Base-by-base conservation (phyloP, 306 rosid species). In the Prunus campanulata region DNA sequence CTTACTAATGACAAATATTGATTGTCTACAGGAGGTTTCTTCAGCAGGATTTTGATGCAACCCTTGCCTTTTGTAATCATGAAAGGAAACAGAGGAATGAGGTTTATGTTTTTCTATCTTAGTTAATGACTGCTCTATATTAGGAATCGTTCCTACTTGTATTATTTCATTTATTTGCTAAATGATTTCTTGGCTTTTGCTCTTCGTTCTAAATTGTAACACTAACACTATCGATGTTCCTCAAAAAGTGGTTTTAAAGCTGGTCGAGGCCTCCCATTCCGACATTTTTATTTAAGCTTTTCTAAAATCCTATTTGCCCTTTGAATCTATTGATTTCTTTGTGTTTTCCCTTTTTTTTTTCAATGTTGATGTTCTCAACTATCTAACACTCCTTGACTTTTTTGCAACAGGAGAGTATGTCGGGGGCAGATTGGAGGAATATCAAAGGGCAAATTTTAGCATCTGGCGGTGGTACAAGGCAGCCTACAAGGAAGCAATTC, bases 11-110 rank as follows among this genome's bases (percentile, higher is more conserved):
- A 35, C 9, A 6, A 35, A 35, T 35, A 6, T 35, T 35, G 44
- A 6, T 35, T 68, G 65, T 79, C 32, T 81, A 84, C 92, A 96
- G 99, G 89, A 96, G 96, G 88, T 89, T 89, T 83, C 96, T 91
- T 77, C 99, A 91, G 85, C 98, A 92, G 80, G 97, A 96, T 89
- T 96, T 96, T 88, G 97, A 96, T 85, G 80, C 97, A 60, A 96
- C 88, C 74, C 93, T 96, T 44, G 99, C 99, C 77, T 92, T 74
- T 75, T 82, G 86, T 80, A 92, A 92, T 81, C 90, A 92, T 77
- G 99, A 96, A 81, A 86, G 99, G 81, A 92, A 96, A 81, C 98
- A 91, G 76, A 91, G 96, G 83, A 89, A 86, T 9, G 99, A 96
- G 98, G 99, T 81, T 42, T 90, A 81, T 56, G 71, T 70, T 70